Percentiles rank a stretch among this genome's conserved stretches.
These are phyloP conservation scores for Aspergillus tamarii DNA, from an alignment of 2,329 filamentous ascomycete genomes.

Conservation along the genomic window DNA sequence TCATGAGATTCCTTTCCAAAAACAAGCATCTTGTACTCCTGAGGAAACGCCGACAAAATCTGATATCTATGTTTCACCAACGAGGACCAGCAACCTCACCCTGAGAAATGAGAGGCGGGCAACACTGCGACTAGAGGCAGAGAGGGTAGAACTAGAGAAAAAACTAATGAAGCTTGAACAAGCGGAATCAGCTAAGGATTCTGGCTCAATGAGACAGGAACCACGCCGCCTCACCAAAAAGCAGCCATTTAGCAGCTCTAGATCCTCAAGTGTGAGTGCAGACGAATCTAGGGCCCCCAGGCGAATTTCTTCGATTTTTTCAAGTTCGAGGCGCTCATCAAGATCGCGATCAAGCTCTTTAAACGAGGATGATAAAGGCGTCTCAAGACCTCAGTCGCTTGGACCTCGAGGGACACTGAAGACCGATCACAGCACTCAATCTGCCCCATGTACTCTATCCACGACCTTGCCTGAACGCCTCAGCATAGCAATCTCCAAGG, in stretches of 20 bases:
- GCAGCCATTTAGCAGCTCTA: constrained; percentile 33
- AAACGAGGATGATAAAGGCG: constrained; percentile 21
- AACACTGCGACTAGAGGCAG: constrained; percentile 36
- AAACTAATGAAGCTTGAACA: constrained; percentile 30
- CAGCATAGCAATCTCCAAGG: constrained; percentile 34
- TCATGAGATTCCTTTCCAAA: constrained; percentile 4
- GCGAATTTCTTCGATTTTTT: constrained; percentile 33
- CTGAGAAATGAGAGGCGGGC: constrained; percentile 34
- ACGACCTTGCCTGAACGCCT: constrained; percentile 34
- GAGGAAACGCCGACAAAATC: constrained; percentile 12
- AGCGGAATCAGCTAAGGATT: constrained; percentile 20
- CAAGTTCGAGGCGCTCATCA: constrained; percentile 30
- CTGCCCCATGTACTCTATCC: constrained; percentile 25
- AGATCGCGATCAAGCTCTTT: constrained; percentile 32
- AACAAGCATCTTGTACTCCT: constrained; percentile 12
- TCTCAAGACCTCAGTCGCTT: background rate
- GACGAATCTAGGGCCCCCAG: constrained; percentile 29
- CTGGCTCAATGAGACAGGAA: constrained; percentile 21
- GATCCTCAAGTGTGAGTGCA: constrained; percentile 35
- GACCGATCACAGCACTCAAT: constrained; percentile 7
- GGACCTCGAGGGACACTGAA: constrained; percentile 7
- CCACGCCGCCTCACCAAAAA: constrained; percentile 41
- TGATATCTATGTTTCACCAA: constrained; percentile 23
- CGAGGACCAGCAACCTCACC: constrained; percentile 22
- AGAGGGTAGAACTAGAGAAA: constrained; percentile 34